A percentile compares a stretch with the other conserved stretches of the same genome.
Evolutionary conservation across 192 early-diverging fungal species (phyloP).

Genomic region (Thamnidium elegans): DNA sequence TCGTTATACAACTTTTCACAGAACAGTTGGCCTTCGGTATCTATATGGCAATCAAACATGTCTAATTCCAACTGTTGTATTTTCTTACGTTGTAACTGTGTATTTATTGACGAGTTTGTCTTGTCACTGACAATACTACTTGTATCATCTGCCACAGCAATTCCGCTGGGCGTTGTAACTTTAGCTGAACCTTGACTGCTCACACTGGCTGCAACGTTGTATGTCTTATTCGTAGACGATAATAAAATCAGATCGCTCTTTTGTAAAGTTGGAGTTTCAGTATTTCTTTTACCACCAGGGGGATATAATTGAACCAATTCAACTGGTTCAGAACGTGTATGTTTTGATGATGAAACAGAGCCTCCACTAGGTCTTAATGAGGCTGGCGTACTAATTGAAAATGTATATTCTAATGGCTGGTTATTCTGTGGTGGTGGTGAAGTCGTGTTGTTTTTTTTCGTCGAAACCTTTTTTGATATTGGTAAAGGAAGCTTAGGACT

Average conservation of each 20-base stretch:
- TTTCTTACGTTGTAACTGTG: background rate
- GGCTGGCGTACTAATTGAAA: conserved; percentile 28
- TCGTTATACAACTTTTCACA: conserved; percentile 7
- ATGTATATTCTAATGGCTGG: conserved; percentile 24
- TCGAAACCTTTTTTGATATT: background rate
- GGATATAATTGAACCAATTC: conserved; percentile 18
- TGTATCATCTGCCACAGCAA: too few species aligned
- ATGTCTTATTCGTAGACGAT: background rate
- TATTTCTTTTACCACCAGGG: background rate
- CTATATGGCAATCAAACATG: conserved; percentile 13
- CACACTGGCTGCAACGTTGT: background rate
- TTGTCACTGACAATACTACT: conserved; percentile 2
- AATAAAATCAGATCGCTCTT: background rate
- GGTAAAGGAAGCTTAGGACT: background rate
- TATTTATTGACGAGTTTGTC: too few species aligned
- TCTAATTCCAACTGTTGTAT: background rate
- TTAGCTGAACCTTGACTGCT: too few species aligned
- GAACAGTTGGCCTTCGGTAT: background rate
- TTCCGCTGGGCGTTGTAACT: too few species aligned
- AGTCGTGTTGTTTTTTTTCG: background rate
- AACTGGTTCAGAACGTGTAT: conserved; percentile 4
- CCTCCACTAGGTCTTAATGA: conserved; percentile 8
- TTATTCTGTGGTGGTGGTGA: background rate
- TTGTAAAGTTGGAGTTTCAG: background rate
- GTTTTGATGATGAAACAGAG: background rate